phyloP scores from a whole-genome alignment of 1,139 yeast genomes.

The Geotrichum cucujoidarum region DNA sequence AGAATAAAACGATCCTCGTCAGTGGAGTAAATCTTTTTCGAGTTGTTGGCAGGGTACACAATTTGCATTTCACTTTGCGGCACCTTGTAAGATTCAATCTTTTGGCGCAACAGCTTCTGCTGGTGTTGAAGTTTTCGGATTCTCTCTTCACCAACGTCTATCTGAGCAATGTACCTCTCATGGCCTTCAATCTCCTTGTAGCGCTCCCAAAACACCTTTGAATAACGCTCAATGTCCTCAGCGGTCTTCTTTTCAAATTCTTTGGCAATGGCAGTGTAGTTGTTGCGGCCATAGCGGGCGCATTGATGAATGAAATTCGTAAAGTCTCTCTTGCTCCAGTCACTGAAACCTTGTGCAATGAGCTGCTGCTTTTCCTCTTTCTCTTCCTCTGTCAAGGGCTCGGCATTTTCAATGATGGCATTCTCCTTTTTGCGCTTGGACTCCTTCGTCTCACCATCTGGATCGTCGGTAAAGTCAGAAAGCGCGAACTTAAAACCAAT shows the following conservation, averaged over 20 bases:
- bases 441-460: conserved; percentile 52
- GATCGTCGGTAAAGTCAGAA: conserved; percentile 38
- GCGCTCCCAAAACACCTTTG: conserved; percentile 71
- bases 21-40: conserved; percentile 78
- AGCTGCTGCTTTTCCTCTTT: conserved; percentile 55
- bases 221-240: conserved; percentile 70
- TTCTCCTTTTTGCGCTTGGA: conserved; percentile 57
- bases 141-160: conserved; percentile 84
- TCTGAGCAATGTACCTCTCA: conserved; percentile 77
- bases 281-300: conserved; percentile 74
- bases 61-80: conserved; percentile 79
- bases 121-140: conserved; percentile 60
- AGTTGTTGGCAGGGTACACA: conserved; percentile 77
- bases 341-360: conserved; percentile 61
- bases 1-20: conserved; percentile 82
- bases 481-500: conserved; percentile 62
- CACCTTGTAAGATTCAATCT: conserved; percentile 57
- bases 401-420: conserved; percentile 50
- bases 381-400: conserved; percentile 78
- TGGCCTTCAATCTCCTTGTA: conserved; percentile 73
- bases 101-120: conserved; percentile 57
- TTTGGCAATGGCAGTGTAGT: conserved; percentile 56
- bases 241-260: conserved; percentile 58
- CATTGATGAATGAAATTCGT: conserved; percentile 77
- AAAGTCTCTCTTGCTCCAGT: conserved; percentile 90